Percentiles rank a stretch among this genome's conserved stretches.
These are phyloP conservation scores for Fusarium sp. DNA, from an alignment of 2,329 filamentous ascomycete genomes.

Conservation along the genomic window DNA sequence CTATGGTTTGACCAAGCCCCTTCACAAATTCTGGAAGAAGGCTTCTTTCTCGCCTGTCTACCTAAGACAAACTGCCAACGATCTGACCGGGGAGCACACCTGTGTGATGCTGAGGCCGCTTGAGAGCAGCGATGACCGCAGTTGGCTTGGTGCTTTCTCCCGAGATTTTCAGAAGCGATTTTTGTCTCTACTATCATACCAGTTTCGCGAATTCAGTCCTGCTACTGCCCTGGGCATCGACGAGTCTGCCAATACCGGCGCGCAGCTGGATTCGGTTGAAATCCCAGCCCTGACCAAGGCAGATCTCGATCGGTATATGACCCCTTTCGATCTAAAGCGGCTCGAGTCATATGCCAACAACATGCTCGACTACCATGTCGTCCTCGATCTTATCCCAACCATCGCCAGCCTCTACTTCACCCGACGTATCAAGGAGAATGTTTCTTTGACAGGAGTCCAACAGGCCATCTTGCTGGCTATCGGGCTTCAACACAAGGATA, in stretches of 20 bases:
- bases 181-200: conserved; percentile 87
- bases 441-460: conserved; percentile 86
- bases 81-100: conserved; percentile 96
- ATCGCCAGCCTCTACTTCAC: conserved; percentile 89
- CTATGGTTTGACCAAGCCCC: conserved; percentile 86
- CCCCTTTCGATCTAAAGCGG: conserved; percentile 94
- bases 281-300: conserved; percentile 74
- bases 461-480: conserved; percentile 89
- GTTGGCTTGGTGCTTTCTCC: conserved; percentile 91
- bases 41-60: conserved; percentile 90
- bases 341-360: conserved; percentile 96
- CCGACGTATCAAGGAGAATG: conserved; percentile 74
- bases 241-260: conserved; percentile 82
- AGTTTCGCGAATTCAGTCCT: conserved; percentile 86
- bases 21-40: conserved; percentile 98
- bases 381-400: conserved; percentile 89
- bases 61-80: conserved; percentile 93
- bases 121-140: conserved; percentile 73
- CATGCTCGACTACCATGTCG: conserved; percentile 97
- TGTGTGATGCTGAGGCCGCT: conserved; percentile 96
- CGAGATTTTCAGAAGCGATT: conserved; percentile 97
- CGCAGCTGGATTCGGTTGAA: conserved; percentile 70
- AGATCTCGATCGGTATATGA: conserved; percentile 82
- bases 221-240: conserved; percentile 87
- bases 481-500: conserved; percentile 89